A percentile compares a stretch with the other conserved stretches of the same genome.
These are phyloP conservation scores for Coleophoma crateriformis DNA, from an alignment of 2,329 filamentous ascomycete species.

Conservation along the genomic window DNA sequence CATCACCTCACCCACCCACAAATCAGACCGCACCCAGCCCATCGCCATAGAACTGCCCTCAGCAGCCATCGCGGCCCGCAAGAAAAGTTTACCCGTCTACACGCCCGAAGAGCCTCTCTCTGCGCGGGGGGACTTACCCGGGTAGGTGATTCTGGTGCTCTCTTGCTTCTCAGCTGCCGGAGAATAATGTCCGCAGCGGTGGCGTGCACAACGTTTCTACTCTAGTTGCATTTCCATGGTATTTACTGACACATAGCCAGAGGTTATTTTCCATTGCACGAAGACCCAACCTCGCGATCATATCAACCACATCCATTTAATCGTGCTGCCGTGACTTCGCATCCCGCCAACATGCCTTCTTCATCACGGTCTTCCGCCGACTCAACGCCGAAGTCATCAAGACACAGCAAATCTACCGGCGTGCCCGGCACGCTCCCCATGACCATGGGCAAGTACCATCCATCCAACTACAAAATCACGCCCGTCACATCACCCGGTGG, in stretches of 20 bases:
- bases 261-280: constrained; percentile 56
- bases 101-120: constrained; percentile 32
- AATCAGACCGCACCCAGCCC: constrained; percentile 34
- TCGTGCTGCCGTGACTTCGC: constrained; percentile 17
- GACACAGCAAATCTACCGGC: constrained; percentile 3
- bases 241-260: constrained; percentile 27
- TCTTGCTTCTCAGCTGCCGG: neutral
- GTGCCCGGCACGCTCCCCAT: constrained; percentile 24
- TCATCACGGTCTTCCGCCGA: constrained; percentile 28
- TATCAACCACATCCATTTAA: constrained; percentile 45
- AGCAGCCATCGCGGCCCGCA: constrained; percentile 25
- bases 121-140: constrained; percentile 51
- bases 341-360: constrained; percentile 12
- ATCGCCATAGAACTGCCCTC: constrained; percentile 39
- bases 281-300: constrained; percentile 36
- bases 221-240: neutral
- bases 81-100: constrained; percentile 31
- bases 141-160: constrained; percentile 37
- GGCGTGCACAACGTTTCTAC: neutral
- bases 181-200: neutral
- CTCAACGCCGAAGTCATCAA: constrained; percentile 17
- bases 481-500: constrained; percentile 12
- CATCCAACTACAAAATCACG: constrained; percentile 49
- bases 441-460: constrained; percentile 59
- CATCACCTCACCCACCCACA: too few relatives aligned